Conservation (phyloP, 23 red algal genomes). For the Gracilariopsis chorda region DNA sequence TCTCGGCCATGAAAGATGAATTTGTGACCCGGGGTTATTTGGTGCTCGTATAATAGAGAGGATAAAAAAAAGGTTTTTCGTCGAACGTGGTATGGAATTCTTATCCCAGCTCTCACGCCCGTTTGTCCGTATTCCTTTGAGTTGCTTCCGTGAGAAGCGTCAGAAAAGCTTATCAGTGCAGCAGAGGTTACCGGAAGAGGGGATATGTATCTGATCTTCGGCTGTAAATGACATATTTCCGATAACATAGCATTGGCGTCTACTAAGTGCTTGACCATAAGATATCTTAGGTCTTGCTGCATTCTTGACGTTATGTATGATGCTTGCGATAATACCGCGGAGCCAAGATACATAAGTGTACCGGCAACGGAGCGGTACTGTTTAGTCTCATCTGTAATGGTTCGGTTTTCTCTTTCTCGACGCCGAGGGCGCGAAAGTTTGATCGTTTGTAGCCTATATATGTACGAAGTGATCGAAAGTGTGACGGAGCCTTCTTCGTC, state of each 20-base stretch:
- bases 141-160: not conserved
- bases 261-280: not conserved
- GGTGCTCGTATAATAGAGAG: not conserved
- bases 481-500: not conserved
- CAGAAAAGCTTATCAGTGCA: not conserved
- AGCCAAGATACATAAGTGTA: slow-evolving; percentile 9
- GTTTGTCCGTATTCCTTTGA: not conserved
- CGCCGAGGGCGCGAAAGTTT: not conserved
- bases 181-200: not conserved
- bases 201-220: not conserved
- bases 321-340: not conserved
- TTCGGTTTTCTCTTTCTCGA: not conserved
- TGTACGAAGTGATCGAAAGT: not conserved
- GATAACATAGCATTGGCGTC: slow-evolving; percentile 10
- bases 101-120: not conserved
- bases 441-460: not conserved
- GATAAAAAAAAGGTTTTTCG: not conserved
- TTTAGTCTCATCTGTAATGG: not conserved
- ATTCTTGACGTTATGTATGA: not conserved
- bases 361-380: slow-evolving; percentile 13
- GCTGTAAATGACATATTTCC: not conserved
- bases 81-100: not conserved
- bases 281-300: not conserved
- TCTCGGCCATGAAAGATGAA: not conserved
- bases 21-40: not conserved